Percentiles rank a stretch among this genome's conserved stretches.
phyloP scores from a whole-genome alignment of 2,329 filamentous ascomycete genomes.

The Chaetomium sp. region DNA sequence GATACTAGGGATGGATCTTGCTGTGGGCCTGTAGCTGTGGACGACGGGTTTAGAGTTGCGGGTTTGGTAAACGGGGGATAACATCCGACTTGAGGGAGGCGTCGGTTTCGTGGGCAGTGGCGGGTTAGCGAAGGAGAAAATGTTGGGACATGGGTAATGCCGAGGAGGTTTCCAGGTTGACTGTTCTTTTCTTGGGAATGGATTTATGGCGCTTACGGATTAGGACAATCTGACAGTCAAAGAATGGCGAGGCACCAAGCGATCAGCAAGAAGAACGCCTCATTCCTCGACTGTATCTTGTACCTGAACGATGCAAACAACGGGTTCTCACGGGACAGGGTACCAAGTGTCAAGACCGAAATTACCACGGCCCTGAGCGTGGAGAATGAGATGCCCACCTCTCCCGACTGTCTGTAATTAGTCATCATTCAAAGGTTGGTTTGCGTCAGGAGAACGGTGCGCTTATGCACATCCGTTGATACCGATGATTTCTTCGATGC shows the following conservation, averaged over 20 bases:
- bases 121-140: not conserved
- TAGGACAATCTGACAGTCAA: not conserved
- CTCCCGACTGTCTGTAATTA: no score
- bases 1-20: not conserved
- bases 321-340: no score
- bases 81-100: not conserved
- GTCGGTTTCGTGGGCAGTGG: not conserved
- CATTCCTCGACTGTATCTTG: not conserved
- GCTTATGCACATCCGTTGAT: no score
- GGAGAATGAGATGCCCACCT: no score
- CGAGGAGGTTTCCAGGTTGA: not conserved
- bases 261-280: not conserved
- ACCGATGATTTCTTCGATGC: no score
- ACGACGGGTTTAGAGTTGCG: not conserved
- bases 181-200: not conserved
- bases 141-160: not conserved
- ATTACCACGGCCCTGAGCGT: no score
- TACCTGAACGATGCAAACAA: no score
- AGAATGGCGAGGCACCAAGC: not conserved
- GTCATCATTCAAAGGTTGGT: no score
- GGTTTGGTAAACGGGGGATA: not conserved
- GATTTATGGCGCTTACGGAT: not conserved
- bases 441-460: no score
- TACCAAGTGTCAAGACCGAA: no score
- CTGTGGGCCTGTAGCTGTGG: not conserved